Conservation (phyloP, 108 stramenopile species). For the Pseudonitzschia pungens region DNA sequence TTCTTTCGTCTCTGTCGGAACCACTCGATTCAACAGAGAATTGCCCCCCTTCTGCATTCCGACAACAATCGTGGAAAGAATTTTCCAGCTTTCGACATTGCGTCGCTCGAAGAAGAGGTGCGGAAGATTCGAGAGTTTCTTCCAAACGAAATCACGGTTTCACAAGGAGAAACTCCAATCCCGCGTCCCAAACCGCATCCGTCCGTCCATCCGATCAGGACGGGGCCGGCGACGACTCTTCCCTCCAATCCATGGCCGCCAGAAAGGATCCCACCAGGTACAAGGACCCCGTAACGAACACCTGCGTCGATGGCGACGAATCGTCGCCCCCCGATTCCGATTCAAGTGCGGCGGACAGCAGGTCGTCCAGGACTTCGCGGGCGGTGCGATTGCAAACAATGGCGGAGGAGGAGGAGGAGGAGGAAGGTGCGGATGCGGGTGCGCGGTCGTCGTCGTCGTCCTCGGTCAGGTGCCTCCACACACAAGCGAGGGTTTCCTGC, state of each 20-base stretch:
- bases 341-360: neutral
- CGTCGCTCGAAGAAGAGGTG: too few relatives aligned
- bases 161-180: too few relatives aligned
- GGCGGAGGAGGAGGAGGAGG: too few relatives aligned
- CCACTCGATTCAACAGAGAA: too few relatives aligned
- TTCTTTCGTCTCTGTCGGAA: too few relatives aligned
- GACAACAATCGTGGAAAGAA: too few relatives aligned
- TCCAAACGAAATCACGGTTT: too few relatives aligned
- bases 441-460: neutral
- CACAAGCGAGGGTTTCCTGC: constrained; percentile 54
- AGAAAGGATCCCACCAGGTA: constrained; percentile 73
- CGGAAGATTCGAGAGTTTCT: too few relatives aligned
- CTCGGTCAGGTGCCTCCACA: constrained; percentile 36
- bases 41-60: too few relatives aligned
- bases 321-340: neutral
- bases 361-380: constrained; percentile 8
- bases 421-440: constrained; percentile 15
- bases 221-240: constrained; percentile 23
- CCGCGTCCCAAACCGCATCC: too few relatives aligned
- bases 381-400: constrained; percentile 28
- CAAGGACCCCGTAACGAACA: constrained; percentile 77
- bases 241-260: constrained; percentile 26
- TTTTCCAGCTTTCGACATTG: too few relatives aligned
- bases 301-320: constrained; percentile 23
- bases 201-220: neutral